Evolutionary conservation across 169 alveolate genomes (phyloP).

Genomic region (Plasmodium malariae): DNA sequence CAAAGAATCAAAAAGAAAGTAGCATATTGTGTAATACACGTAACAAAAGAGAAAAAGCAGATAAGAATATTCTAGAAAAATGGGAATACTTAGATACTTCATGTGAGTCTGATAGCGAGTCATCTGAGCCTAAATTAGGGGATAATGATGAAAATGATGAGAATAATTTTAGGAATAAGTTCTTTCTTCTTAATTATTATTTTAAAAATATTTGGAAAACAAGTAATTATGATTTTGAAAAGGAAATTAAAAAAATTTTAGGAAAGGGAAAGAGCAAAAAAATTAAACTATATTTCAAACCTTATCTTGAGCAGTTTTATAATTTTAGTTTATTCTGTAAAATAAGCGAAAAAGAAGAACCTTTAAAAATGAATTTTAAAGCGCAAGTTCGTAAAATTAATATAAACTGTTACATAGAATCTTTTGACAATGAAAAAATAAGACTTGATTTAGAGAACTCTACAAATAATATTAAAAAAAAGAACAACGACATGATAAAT

Average conservation of each 20-base stretch:
- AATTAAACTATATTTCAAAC: conserved; percentile 65
- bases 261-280: conserved; percentile 62
- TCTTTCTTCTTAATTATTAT: conserved; percentile 42
- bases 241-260: conserved; percentile 21
- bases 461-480: conserved; percentile 17
- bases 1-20: conserved; percentile 2
- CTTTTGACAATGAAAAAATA: conserved; percentile 29
- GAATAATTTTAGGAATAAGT: not conserved
- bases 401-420: conserved; percentile 65
- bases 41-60: not conserved
- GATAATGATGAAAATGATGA: not conserved
- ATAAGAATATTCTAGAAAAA: not conserved
- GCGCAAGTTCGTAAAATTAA: conserved; percentile 42
- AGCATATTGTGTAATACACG: not conserved
- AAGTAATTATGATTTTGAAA: conserved; percentile 19
- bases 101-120: conserved; percentile 41
- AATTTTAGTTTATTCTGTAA: conserved; percentile 60
- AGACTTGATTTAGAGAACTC: conserved; percentile 18
- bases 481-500: conserved; percentile 26
- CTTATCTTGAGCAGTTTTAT: conserved; percentile 67
- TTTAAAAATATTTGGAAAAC: conserved; percentile 11
- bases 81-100: conserved; percentile 35
- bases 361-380: conserved; percentile 54
- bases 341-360: conserved; percentile 43
- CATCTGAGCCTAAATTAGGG: not conserved